Base-by-base conservation (phyloP, 2,329 filamentous ascomycete species). In the Cladophialophora exuberans region DNA sequence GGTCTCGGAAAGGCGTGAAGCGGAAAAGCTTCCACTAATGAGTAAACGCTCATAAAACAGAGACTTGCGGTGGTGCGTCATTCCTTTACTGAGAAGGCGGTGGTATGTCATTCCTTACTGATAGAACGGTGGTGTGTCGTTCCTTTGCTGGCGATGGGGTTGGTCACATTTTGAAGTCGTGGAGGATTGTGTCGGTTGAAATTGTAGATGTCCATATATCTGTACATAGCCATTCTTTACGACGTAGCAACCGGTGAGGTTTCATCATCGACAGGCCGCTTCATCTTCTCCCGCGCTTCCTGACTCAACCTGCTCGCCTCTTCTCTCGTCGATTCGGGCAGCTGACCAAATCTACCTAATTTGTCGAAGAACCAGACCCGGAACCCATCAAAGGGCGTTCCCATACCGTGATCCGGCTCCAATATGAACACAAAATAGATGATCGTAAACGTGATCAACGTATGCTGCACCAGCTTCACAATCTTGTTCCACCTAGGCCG, bases 381-480 rank as follows among this genome's bases (percentile, higher is more conserved):
- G 46, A 61, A 59, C 52, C 59, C 61, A 52, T 63, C 59, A 43
- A 63, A 63, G 3, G 60, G 59, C 17, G 57, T 64, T 7, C 61
- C 61, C 41, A 52, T 39, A 1, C 59, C 56, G 25, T 59, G 51
- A 5, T 48, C 48, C 25, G 59, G 60, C 43, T 65, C 61, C 10
- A 43, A 53, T 28, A 66, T 56, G 39, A 65, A 66, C 10, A 64
- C 46, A 28, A 62, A 64, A 44, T 63, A 65, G 6, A 65, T 43
- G 3, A 66, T 25, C 1, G 57, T 53, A 3, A 52, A 53, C 5
- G 51, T 73, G 66, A 79, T 80, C 53, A 74, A 68, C 2, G 71
- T 73, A 74, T 78, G 85, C 65, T 85, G 83, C 18, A 77, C 74
- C 62, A 87, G 67, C 63, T 80, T 83, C 15, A 80, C 78, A 62